Percentiles rank a stretch among this genome's conserved stretches.
Evolutionary conservation across 176 grass and related monocot species (phyloP).

Genomic region (Bromus sterilis): DNA sequence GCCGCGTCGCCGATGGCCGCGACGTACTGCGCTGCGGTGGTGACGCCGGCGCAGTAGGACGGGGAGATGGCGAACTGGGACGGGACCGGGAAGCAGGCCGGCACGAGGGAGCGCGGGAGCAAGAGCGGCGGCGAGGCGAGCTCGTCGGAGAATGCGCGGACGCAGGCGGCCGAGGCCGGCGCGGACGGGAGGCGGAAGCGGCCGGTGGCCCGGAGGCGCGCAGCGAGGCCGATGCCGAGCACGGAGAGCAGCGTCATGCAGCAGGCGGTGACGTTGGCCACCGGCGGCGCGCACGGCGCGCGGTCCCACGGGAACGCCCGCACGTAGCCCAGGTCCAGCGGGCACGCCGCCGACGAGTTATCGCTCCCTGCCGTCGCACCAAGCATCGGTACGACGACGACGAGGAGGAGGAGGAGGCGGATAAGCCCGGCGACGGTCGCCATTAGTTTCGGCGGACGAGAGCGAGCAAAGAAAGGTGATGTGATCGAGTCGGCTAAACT

Average conservation of each 20-base stretch:
- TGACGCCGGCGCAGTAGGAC: conserved; percentile 64
- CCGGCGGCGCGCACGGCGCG: conserved; percentile 29
- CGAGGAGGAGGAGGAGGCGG: background rate
- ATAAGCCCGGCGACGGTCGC: background rate
- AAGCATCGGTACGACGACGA: background rate
- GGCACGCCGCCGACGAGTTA: conserved; percentile 29
- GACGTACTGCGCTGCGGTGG: conserved; percentile 13
- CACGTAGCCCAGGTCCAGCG: conserved; percentile 74
- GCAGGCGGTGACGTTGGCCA: conserved; percentile 52
- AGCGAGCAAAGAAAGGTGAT: background rate
- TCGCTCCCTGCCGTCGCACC: background rate
- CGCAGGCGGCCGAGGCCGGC: conserved; percentile 45
- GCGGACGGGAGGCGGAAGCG: conserved; percentile 56
- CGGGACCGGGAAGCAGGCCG: conserved; percentile 44
- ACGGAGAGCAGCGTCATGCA: conserved; percentile 58
- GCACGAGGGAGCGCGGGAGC: conserved; percentile 39
- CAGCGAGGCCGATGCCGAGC: conserved; percentile 46
- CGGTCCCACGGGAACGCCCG: conserved; percentile 65
- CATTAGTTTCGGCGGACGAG: conserved; percentile 4
- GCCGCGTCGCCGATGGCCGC: background rate
- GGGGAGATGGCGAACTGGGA: conserved; percentile 41
- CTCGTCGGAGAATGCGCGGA: conserved; percentile 30
- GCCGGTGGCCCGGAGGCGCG: conserved; percentile 52
- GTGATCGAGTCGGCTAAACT: background rate
- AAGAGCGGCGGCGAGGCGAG: conserved; percentile 47